Evolutionary conservation across 1,284 basidiomycete genomes (phyloP), one percentile per base, ranked within the genome.

Genomic region (Sanghuangporus sanghuang): DNA sequence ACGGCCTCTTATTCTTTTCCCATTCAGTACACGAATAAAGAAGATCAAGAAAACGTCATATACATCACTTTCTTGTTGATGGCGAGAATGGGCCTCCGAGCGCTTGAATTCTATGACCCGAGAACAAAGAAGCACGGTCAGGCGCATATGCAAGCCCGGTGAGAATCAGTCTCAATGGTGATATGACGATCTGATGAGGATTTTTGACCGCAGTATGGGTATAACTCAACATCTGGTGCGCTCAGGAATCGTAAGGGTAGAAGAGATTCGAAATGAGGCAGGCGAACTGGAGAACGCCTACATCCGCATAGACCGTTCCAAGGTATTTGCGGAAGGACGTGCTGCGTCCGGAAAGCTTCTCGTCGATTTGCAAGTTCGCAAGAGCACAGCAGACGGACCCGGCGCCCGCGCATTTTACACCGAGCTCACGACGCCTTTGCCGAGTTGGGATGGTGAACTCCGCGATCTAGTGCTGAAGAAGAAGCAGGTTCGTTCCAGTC

Each of bases 81-180:
- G 92, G 89, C 87, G 14, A 84, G 91, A n/a, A 86, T 85, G 40
- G 93, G 92, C 64, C 74, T 95, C 21, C 81, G 87, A 49, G 92
- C 85, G 1, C 80, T 95, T 49, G 91, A 94, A 73, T 93, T 81
- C 73, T 95, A 90, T 67, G 90, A 95, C 71, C 92, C 92, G 32
- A 77, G 76, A 35, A 89, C 85, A 7, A 78, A 85, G 73, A 93
- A 92, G 74, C 92, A 94, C 70, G 90, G 92, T 18, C 93, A 95
- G 72, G 93, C 93, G n/a, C 93, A 95, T 71, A 95, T 95, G 92
- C 92, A 91, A 74, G 91, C 89, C 58, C 84, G 89, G 88, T 90
- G 72, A 54, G 77, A 67, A 59, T 48, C 27, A 54, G 61, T 27
- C 27, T 32, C 57, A 36, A 54, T 63, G 5, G 23, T 39, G 38